Percentiles rank a stretch among this genome's conserved stretches.
Conservation (phyloP, 2,329 filamentous ascomycete genomes). For the Xylariaceae sp. region DNA sequence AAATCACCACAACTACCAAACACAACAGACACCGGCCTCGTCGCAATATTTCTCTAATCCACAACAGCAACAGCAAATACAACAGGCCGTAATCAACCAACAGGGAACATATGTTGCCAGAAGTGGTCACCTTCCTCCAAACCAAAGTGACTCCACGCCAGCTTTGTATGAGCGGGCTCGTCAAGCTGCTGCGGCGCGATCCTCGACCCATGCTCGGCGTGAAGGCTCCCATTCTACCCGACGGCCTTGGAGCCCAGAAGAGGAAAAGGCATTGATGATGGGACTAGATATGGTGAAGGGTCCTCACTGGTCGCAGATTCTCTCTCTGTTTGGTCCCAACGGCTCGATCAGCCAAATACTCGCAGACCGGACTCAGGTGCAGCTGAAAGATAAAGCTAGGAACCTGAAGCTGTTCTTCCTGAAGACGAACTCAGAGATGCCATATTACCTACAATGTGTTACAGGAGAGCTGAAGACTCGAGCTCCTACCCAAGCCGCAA, state of each 20-base stretch:
- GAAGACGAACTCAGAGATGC: slow-evolving; percentile 87
- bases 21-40: slow-evolving; percentile 21
- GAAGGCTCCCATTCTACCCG: slow-evolving; percentile 59
- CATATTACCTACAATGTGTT: slow-evolving; percentile 79
- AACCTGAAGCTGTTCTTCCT: slow-evolving; percentile 89
- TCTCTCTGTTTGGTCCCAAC: slow-evolving; percentile 74
- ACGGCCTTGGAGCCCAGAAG: slow-evolving; percentile 80
- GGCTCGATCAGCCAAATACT: slow-evolving; percentile 77
- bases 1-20: slow-evolving; percentile 24
- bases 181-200: slow-evolving; percentile 54
- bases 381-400: slow-evolving; percentile 85
- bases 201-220: slow-evolving; percentile 48
- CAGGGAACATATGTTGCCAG: slow-evolving; percentile 22
- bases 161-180: slow-evolving; percentile 54
- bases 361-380: slow-evolving; percentile 84
- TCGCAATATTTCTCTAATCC: slow-evolving; percentile 24
- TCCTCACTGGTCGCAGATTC: slow-evolving; percentile 88
- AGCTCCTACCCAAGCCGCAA: slow-evolving; percentile 67
- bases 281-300: slow-evolving; percentile 85
- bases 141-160: slow-evolving; percentile 51
- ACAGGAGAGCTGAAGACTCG: slow-evolving; percentile 86
- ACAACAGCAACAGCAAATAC: slow-evolving; percentile 24
- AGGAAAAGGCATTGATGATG: slow-evolving; percentile 85
- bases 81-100: slow-evolving; percentile 18
- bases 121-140: slow-evolving; percentile 45